phyloP scores from a whole-genome alignment of 257 asterid species.

The Solanum piurae region DNA sequence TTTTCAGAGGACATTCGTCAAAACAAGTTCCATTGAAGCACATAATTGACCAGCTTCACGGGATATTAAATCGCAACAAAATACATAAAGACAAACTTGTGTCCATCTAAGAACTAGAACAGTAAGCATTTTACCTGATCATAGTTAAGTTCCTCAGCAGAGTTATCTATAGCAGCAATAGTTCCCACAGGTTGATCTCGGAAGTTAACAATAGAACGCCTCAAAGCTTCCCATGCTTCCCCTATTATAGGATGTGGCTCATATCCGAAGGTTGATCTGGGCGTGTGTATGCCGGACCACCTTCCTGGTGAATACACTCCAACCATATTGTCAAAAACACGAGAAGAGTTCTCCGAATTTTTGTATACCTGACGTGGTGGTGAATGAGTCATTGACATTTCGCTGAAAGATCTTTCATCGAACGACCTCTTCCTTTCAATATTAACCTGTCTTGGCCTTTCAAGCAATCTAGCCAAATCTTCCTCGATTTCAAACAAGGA shows the following conservation, averaged over 20 bases:
- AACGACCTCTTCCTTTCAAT: slow-evolving; percentile 84
- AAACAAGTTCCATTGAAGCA: not conserved
- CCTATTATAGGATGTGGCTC: slow-evolving; percentile 70
- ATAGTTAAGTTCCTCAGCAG: slow-evolving; percentile 73
- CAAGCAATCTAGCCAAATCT: slow-evolving; percentile 48
- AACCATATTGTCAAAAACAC: slow-evolving; percentile 43
- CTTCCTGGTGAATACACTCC: slow-evolving; percentile 48
- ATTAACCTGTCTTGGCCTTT: slow-evolving; percentile 47
- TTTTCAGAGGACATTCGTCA: not conserved
- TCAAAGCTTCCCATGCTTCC: slow-evolving; percentile 88
- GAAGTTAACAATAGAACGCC: slow-evolving; percentile 60
- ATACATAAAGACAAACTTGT: not conserved
- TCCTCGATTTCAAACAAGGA: slow-evolving; percentile 73
- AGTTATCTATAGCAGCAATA: slow-evolving; percentile 81
- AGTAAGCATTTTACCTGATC: slow-evolving; percentile 48
- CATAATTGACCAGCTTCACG: not conserved
- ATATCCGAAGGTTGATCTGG: slow-evolving; percentile 48
- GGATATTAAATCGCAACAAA: not conserved
- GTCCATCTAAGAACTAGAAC: not conserved
- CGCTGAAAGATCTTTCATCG: slow-evolving; percentile 80
- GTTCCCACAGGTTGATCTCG: slow-evolving; percentile 87
- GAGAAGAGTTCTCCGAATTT: slow-evolving; percentile 50
- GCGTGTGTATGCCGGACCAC: slow-evolving; percentile 61
- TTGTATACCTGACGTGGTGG: slow-evolving; percentile 44
- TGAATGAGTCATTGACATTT: slow-evolving; percentile 53